phyloP scores from a whole-genome alignment of 441 rosid species.

The Syzygium syzygioides region DNA sequence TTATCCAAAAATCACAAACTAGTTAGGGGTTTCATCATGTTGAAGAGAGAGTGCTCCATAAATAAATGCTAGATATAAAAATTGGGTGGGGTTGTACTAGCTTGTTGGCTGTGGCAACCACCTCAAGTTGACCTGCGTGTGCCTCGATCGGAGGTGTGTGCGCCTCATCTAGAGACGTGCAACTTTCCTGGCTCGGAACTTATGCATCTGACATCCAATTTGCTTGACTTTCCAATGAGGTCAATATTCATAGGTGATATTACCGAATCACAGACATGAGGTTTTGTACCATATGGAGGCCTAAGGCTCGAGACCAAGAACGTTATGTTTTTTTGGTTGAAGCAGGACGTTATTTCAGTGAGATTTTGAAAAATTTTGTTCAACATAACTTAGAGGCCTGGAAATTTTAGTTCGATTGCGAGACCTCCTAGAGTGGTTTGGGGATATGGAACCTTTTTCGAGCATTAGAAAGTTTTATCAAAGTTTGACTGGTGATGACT shows the following conservation, averaged over 20 bases:
- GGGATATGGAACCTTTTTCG: not conserved
- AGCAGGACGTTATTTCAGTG: not conserved
- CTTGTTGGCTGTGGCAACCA: not conserved
- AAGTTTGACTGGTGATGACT: not conserved
- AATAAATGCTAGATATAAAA: not conserved
- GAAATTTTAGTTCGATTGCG: not conserved
- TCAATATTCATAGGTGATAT: no score
- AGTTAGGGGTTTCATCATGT: not conserved
- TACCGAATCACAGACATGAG: not conserved
- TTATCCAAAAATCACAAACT: not conserved
- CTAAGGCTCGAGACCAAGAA: not conserved
- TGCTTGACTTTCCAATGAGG: not conserved
- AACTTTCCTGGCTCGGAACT: not conserved
- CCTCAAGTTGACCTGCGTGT: not conserved
- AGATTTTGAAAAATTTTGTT: no score
- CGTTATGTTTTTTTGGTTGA: no score
- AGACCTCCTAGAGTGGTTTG: not conserved
- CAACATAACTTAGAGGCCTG: not conserved
- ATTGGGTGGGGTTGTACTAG: not conserved
- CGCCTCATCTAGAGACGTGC: not conserved
- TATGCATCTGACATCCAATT: not conserved
- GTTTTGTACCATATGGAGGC: not conserved
- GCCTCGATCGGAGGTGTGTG: not conserved
- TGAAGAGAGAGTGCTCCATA: not conserved
- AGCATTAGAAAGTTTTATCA: not conserved